Conservation (phyloP, 169 alveolate species). For the Plasmodium coatneyi region DNA sequence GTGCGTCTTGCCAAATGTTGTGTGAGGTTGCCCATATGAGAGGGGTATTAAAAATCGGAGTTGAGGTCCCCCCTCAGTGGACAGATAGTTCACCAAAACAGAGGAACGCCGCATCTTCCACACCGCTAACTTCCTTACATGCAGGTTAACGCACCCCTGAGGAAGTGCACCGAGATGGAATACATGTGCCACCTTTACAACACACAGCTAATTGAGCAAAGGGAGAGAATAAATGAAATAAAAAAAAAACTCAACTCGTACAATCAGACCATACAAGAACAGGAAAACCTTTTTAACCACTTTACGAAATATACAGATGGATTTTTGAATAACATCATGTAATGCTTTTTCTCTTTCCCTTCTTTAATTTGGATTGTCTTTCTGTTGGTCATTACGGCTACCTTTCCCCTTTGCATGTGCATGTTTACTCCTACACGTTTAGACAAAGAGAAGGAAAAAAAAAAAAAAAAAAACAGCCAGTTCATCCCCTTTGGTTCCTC, state of each 20-base stretch:
- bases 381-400: neutral
- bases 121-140: neutral
- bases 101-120: neutral
- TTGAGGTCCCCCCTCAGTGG: neutral
- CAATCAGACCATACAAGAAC: conserved; percentile 52
- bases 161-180: conserved; percentile 53
- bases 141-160: conserved; percentile 51
- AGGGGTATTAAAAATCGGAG: neutral
- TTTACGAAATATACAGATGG: conserved; percentile 48
- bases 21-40: neutral
- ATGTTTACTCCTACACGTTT: neutral
- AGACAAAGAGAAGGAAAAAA: neutral
- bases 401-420: neutral
- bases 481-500: neutral
- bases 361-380: neutral
- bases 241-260: conserved; percentile 49
- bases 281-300: conserved; percentile 32
- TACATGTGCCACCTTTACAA: conserved; percentile 37
- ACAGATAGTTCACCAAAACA: neutral
- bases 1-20: neutral
- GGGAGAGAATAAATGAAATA: conserved; percentile 54
- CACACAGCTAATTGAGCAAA: conserved; percentile 45
- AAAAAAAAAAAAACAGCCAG: neutral
- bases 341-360: neutral
- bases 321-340: conserved; percentile 41